phyloP scores from a whole-genome alignment of 345 rosid species.

The Brassica nigra region DNA sequence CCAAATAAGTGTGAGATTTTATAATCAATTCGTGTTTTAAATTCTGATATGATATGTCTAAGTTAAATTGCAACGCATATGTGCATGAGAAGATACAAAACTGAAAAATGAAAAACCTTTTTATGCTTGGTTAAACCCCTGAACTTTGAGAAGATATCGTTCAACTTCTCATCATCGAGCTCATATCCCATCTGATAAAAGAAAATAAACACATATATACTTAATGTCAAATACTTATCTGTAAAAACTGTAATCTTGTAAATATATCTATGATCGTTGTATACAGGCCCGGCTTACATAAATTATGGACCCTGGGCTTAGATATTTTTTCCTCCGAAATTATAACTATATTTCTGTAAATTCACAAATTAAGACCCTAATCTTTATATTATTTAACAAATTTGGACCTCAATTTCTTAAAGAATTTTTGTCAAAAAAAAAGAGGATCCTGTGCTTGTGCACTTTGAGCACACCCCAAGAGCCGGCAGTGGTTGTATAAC shows the following conservation, averaged over 20 bases:
- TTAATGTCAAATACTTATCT: not conserved
- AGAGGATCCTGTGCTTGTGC: too few species aligned
- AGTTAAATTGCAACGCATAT: not conserved
- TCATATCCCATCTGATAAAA: slow-evolving; percentile 77
- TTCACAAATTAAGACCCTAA: too few species aligned
- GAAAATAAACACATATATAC: not conserved
- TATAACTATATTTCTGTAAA: too few species aligned
- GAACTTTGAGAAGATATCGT: slow-evolving; percentile 67
- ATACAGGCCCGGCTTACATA: too few species aligned
- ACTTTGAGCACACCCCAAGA: too few species aligned
- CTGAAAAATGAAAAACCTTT: slow-evolving; percentile 49
- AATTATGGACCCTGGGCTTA: too few species aligned
- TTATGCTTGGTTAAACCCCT: slow-evolving; percentile 80
- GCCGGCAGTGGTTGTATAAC: not conserved
- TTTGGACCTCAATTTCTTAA: too few species aligned
- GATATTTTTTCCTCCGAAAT: too few species aligned
- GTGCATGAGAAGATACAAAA: not conserved
- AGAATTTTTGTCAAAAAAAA: too few species aligned
- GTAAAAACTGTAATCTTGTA: not conserved
- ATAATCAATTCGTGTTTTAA: not conserved
- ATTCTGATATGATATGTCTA: not conserved
- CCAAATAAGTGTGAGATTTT: not conserved
- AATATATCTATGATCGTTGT: not conserved
- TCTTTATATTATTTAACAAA: too few species aligned
- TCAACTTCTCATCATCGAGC: slow-evolving; percentile 64